Percentiles rank a stretch among this genome's conserved stretches.
Conservation (phyloP, 2,329 filamentous ascomycete genomes). For the Scytalidium sp. region DNA sequence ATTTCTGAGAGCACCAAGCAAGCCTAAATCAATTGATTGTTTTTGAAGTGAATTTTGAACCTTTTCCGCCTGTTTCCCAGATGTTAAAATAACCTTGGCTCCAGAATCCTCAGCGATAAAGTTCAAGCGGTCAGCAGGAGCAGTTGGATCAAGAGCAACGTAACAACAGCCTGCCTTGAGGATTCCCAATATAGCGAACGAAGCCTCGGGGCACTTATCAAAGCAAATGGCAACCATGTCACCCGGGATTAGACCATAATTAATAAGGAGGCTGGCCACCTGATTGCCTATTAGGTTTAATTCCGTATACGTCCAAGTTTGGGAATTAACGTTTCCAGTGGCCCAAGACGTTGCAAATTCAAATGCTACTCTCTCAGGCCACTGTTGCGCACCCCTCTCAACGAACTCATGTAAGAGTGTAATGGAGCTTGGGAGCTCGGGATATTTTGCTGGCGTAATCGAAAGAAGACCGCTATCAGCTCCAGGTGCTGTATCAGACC, state of each 20-base stretch:
- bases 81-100: conserved; percentile 61
- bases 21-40: conserved; percentile 20
- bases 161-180: conserved; percentile 34
- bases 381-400: conserved; percentile 53
- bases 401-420: conserved; percentile 75
- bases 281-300: conserved; percentile 69
- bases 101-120: conserved; percentile 56
- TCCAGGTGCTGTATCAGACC: conserved; percentile 18
- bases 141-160: conserved; percentile 35
- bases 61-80: conserved; percentile 38
- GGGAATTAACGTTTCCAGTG: conserved; percentile 40
- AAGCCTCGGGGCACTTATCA: conserved; percentile 34
- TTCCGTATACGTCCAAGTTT: conserved; percentile 71
- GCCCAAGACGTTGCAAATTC: conserved; percentile 67
- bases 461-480: conserved; percentile 52
- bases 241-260: conserved; percentile 48
- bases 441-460: conserved; percentile 58
- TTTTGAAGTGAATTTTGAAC: conserved; percentile 26
- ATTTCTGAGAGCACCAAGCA: conserved; percentile 15
- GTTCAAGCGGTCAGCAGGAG: conserved; percentile 29
- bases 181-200: conserved; percentile 32
- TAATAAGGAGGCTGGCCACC: conserved; percentile 63
- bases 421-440: conserved; percentile 52
- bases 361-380: conserved; percentile 64
- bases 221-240: conserved; percentile 37